Conservation (phyloP, 495 filamentous ascomycete species). For the Annulohypoxylon maeteangense region DNA sequence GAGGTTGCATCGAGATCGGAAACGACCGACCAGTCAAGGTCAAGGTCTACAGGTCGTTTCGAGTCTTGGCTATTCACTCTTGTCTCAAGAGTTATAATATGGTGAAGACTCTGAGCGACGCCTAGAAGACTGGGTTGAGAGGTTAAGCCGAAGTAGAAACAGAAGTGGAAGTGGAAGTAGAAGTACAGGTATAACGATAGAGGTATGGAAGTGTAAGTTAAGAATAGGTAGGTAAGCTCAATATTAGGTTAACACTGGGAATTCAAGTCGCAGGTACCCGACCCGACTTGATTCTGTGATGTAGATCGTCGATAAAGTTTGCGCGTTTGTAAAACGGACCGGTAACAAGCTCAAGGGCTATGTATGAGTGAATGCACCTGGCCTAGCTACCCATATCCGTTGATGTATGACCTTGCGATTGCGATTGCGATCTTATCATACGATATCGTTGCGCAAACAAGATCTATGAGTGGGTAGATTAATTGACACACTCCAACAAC, state of each 20-base stretch:
- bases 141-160: background rate
- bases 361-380: background rate
- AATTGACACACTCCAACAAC: background rate
- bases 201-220: background rate
- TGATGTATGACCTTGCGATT: background rate
- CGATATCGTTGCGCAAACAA: constrained; percentile 19
- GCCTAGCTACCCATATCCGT: constrained; percentile 6
- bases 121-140: constrained; percentile 4
- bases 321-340: constrained; percentile 5
- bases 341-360: background rate
- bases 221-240: background rate
- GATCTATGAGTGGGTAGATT: background rate
- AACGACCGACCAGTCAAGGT: constrained; percentile 31
- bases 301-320: background rate
- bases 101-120: background rate
- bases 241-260: background rate
- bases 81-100: constrained; percentile 7
- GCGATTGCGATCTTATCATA: constrained; percentile 15
- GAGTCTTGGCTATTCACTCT: constrained; percentile 15
- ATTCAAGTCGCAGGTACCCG: background rate
- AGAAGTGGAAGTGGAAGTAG: background rate
- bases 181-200: background rate
- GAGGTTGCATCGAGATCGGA: constrained; percentile 56
- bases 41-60: constrained; percentile 33
- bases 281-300: background rate